phyloP scores from a whole-genome alignment of 306 rosid species.

The Medicago arabica region DNA sequence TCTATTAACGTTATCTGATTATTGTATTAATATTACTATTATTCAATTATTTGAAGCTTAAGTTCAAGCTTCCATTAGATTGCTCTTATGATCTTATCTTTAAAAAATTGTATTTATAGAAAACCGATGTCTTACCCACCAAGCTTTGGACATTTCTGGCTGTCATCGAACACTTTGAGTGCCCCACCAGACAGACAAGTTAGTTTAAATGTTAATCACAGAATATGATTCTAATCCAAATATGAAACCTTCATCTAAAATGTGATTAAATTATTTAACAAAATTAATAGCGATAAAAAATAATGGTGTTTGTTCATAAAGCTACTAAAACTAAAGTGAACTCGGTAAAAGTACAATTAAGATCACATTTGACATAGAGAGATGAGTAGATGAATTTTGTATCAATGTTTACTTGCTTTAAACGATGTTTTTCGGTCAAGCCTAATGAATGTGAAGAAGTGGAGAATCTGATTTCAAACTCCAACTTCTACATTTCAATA shows the following conservation, averaged over 20 bases:
- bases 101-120: constrained; percentile 8
- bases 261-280: not conserved
- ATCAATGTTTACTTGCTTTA: not conserved
- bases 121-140: constrained; percentile 44
- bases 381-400: not conserved
- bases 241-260: constrained; percentile 20
- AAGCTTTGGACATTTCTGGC: constrained; percentile 12
- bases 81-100: constrained; percentile 19
- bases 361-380: not conserved
- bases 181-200: constrained; percentile 34
- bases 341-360: not conserved
- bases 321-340: not conserved
- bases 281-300: not conserved
- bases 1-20: constrained; percentile 1
- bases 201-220: not conserved
- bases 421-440: no score
- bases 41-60: constrained; percentile 21
- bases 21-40: not conserved
- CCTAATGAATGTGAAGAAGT: no score
- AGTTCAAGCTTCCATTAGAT: constrained; percentile 27
- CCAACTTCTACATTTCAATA: no score
- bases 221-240: constrained; percentile 22
- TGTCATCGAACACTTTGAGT: constrained; percentile 19
- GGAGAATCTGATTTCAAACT: no score
- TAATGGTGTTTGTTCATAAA: not conserved